Base-by-base conservation (phyloP, 495 filamentous ascomycete genomes). In the Aspergillus cavernicola region DNA sequence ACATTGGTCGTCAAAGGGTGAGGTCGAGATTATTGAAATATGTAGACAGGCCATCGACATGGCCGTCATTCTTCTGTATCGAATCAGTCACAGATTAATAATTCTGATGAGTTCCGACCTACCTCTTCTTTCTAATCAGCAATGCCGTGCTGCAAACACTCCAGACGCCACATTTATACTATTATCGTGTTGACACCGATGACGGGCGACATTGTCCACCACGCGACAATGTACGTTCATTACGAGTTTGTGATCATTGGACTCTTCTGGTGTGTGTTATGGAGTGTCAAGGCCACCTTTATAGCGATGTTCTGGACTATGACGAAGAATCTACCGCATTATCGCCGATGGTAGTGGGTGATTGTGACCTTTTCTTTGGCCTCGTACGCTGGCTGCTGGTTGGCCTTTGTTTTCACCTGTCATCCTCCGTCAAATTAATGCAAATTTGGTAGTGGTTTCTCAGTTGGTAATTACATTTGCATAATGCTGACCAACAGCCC, bases 201-300 rank as follows among this genome's bases (percentile, higher is more conserved):
- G 6, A 68, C 68, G 12, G 20, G 58, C 26, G 61, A 72, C 15
- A 51, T 65, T 19, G 46, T 38, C 7, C 12, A 55, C 29, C 62
- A 62, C 38, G 48, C 18, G 5, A 26, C 43, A 1, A 43, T 32
- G 32, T 75, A 74, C 49, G 59, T 70, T 29, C 55, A 58, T 26
- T 71, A 60, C 42, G 64, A 73, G 59, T 76, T 78, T 48, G 63
- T 70, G 36, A 73, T 76, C 52, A 70, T 71, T 48, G 64, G 73
- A 23, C 55, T 78, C 23, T 79, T 76, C 62, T 79, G 76, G 76
- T 69, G 61, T 2, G 62, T 74, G 7, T 59, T 79, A 6, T 76
- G 73, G 71, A 63, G 63, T 19, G 71, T 79, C 49, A 77, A 79
- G 61, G 74, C 63, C 8, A 66, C 70, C 22, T 78, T 79, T 52